Evolutionary conservation across 2,329 filamentous ascomycete species (phyloP), one percentile per base, ranked within the genome.

Genomic region (Alternaria angustiovoidea): DNA sequence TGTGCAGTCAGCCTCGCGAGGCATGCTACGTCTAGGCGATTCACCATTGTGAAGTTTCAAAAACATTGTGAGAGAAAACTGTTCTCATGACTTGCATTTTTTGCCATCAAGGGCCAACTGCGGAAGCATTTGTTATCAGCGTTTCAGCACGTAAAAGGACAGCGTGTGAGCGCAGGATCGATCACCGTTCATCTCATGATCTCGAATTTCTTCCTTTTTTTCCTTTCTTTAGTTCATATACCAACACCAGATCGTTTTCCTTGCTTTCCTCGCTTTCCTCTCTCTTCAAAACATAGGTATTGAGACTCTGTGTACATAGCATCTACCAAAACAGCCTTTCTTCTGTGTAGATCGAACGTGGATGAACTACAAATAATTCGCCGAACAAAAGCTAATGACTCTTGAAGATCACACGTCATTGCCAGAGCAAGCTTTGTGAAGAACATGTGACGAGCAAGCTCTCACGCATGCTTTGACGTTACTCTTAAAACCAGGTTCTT

Each of bases 191-290:
- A 49, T 38, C 46, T 49, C 32, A 49, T 49, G 46, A 38, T 49
- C 32, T 49, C 5, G 36, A 36, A 26, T 49, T 36, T 49, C 22
- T 49, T 49, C 7, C 30, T 34, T 18, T 38, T 38, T 36, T 32
- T 12, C 8, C 8, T 49, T 38, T 38, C 32, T 24, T n/a, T 24
- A 49, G 46, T 49, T 36, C 32, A 49, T 38, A 49, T 49, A 49
- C 46, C 46, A 49, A 49, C 46, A 49, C 46, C 46, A 49, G 46
- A 49, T 49, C 46, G 46, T 38, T 49, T 26, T 49, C 32, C 46
- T 38, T 49, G 30, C 30, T 36, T 36, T 24, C 32, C 14, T 36
- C 20, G 30, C 30, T 36, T 36, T 24, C 32, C 14, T 38, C 20
- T 5, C 14, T 36, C 20, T 49, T 49, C 46, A 26, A 18, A 24